phyloP scores from a whole-genome alignment of 495 filamentous ascomycete species.

The Patellaria atrata region DNA sequence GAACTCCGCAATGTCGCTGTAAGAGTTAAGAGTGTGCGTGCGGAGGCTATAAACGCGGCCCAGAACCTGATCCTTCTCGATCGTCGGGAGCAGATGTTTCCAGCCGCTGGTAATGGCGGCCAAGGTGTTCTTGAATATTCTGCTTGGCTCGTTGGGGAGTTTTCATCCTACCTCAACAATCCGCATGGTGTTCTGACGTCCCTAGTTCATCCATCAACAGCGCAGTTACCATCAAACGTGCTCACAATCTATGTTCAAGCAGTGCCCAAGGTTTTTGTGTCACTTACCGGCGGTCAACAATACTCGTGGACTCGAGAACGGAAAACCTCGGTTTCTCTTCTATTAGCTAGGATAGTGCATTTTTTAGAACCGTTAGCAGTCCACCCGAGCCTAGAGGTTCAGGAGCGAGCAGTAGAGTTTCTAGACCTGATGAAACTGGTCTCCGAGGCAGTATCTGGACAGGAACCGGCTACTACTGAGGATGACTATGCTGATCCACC shows the following conservation, averaged over 20 bases:
- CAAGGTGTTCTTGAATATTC: constrained; percentile 54
- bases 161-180: constrained; percentile 48
- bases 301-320: constrained; percentile 45
- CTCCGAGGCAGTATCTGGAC: constrained; percentile 59
- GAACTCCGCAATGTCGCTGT: constrained; percentile 83
- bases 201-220: constrained; percentile 52
- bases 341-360: constrained; percentile 65
- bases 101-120: constrained; percentile 31
- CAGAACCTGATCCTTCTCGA: constrained; percentile 51
- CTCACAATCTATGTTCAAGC: constrained; percentile 75
- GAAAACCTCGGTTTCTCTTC: constrained; percentile 54
- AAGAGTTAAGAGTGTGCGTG: constrained; percentile 69
- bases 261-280: constrained; percentile 64
- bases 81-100: constrained; percentile 33
- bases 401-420: constrained; percentile 87
- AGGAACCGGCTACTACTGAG: constrained; percentile 36
- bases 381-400: constrained; percentile 85
- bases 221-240: constrained; percentile 43
- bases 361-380: constrained; percentile 61
- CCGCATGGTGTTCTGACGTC: constrained; percentile 52
- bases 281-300: constrained; percentile 42
- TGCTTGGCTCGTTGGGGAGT: constrained; percentile 83
- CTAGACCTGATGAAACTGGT: constrained; percentile 75
- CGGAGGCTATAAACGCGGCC: constrained; percentile 67
- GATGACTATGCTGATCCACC: constrained; percentile 49